phyloP scores from a whole-genome alignment of 495 filamentous ascomycete species.

The Umbilicaria muhlenbergii region DNA sequence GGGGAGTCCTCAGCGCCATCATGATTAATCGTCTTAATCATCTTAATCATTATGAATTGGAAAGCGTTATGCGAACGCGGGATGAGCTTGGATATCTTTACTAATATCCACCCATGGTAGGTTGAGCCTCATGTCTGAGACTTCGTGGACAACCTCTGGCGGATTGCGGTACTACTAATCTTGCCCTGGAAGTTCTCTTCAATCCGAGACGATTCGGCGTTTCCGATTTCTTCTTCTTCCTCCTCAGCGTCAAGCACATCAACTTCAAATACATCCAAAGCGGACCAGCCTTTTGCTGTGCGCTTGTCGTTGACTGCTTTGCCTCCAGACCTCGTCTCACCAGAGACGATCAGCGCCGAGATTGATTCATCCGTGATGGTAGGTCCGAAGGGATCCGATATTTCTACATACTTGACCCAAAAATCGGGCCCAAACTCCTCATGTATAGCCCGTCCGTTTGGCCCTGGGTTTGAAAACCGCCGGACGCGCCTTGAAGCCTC shows the following conservation, averaged over 20 bases:
- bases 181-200: slow-evolving; percentile 57
- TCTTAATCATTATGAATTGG: too few species aligned
- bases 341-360: slow-evolving; percentile 72
- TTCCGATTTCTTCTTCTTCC: slow-evolving; percentile 30
- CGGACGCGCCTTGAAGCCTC: slow-evolving; percentile 16
- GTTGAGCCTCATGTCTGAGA: background rate
- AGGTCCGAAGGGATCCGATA: slow-evolving; percentile 80
- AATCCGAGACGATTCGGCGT: slow-evolving; percentile 12
- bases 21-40: too few species aligned
- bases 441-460: slow-evolving; percentile 35
- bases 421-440: slow-evolving; percentile 30
- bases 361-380: slow-evolving; percentile 73
- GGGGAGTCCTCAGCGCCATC: too few species aligned
- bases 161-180: slow-evolving; percentile 74
- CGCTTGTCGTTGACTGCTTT: slow-evolving; percentile 70
- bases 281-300: slow-evolving; percentile 58
- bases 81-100: too few species aligned
- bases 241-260: slow-evolving; percentile 68
- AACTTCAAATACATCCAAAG: slow-evolving; percentile 75
- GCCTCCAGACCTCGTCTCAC: slow-evolving; percentile 74
- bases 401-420: slow-evolving; percentile 58
- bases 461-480: slow-evolving; percentile 24
- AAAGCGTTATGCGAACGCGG: too few species aligned
- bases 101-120: too few species aligned
- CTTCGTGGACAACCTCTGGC: slow-evolving; percentile 28